Base-by-base conservation (phyloP, 176 grass and related monocot species). In the Paspalum vaginatum region DNA sequence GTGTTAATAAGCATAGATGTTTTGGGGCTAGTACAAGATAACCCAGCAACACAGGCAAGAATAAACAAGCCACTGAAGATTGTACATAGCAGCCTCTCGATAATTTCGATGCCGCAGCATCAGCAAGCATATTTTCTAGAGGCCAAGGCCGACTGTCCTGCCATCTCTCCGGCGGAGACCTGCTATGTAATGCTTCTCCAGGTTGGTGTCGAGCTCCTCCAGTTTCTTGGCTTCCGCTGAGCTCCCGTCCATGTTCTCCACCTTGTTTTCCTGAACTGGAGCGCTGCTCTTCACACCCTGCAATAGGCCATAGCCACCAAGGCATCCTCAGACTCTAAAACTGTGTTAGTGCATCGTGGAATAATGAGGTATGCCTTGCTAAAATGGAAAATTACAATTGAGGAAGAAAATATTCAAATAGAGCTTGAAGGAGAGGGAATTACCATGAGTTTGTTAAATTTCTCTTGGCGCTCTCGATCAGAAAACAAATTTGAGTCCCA, bases 371-470 rank as follows among this genome's bases (percentile, higher is more conserved):
- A 52, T 68, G 79, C 9, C 27, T 59, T 80, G 44, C 42, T 68
- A 61, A 53, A 73, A 64, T 25, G 17, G 46, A 68, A 13, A 17
- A 13, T 20, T 21, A 39, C 39, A 67, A 60, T 55, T 14, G 40
- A 22, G 21, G 38, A 27, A 22, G 16, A 4, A 43, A 79, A 62
- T 83, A 40, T 63, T 65, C 37, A 59, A 56, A 15, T 12, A 25
- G 6, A 18, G 46, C 65, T 40, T 51, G 6, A 37, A 68, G 44
- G 70, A 47, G 76, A 8, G 70, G 59, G 74, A 84, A 81, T 91
- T 89, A 98, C 96, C 96, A 95, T 98, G 90, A 98, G 96, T 85
- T 93, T 95, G 67, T 98, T 98, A 71, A 98, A 98, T 77, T 98
- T 98, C 79, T 98, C 92, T 78, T 98, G 95, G 50, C 95, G 88